phyloP scores from a whole-genome alignment of 441 rosid genomes.

The Pelargonium citronellum region DNA sequence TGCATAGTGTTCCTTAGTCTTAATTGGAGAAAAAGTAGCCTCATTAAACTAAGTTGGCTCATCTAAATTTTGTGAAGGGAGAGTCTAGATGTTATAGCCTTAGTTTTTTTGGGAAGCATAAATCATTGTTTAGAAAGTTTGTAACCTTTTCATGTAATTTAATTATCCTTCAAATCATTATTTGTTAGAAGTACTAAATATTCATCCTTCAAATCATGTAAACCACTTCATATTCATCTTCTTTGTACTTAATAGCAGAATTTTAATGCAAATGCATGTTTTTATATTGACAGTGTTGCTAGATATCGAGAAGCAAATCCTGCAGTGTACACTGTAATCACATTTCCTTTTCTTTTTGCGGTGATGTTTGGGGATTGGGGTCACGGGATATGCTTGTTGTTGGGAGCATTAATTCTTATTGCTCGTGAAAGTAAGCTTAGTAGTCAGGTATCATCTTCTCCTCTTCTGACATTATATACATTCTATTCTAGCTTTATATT shows the following conservation, averaged over 20 bases:
- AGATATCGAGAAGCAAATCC: constrained; percentile 96
- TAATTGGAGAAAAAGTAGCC: constrained; percentile 1
- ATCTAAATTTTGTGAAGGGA: no score
- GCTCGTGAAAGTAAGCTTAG: constrained; percentile 75
- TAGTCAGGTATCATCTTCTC: constrained; percentile 48
- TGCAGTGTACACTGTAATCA: constrained; percentile 67
- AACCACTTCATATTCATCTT: neutral
- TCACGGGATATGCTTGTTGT: constrained; percentile 86
- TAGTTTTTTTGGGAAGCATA: neutral
- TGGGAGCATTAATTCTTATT: constrained; percentile 55
- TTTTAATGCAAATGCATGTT: neutral
- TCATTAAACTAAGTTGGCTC: neutral
- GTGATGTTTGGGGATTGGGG: constrained; percentile 99
- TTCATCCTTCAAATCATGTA: no score
- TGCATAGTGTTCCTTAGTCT: constrained; percentile 3
- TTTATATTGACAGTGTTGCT: constrained; percentile 61
- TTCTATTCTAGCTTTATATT: neutral
- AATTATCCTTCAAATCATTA: neutral
- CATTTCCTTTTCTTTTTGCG: constrained; percentile 96
- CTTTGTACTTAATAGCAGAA: neutral
- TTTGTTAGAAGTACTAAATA: neutral
- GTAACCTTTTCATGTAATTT: neutral
- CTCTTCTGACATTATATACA: neutral
- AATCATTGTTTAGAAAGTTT: neutral
- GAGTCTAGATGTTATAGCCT: neutral